Evolutionary conservation across 495 filamentous ascomycete species (phyloP), one percentile per base, ranked within the genome.

Genomic region (Neohortaea acidophila): DNA sequence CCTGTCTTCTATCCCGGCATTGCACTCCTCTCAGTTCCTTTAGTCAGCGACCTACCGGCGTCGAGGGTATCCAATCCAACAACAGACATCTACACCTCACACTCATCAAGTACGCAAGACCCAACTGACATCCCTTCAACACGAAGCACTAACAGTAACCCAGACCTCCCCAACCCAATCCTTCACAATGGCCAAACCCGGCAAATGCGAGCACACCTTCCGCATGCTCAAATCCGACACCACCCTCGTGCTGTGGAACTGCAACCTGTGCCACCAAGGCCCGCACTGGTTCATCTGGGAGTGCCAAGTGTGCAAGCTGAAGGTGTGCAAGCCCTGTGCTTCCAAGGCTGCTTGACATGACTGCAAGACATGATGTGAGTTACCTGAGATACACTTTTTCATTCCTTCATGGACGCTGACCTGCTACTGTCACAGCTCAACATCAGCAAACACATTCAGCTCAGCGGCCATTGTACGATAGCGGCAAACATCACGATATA

Each of bases 221-320:
- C 73, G 71, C 56, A 71, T 83, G 59, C 71, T 86, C 59, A 86
- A 86, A 60, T 74, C 72, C 6, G 75, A 84, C 55, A 77, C 66
- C 43, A 80, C 72, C 4, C 57, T 84, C 22, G 69, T 86, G 39
- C 67, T 79, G 47, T 86, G 81, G 81, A 73, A 67, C 34, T 86
- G 81, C 67, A 68, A 75, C 49, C 60, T 80, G 53, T 86, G 81
- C 57, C 75, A 79, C 51, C 73, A 69, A 4, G 81, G 81, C 3
- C 81, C 81, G 24, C 79, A 83, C 58, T 84, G 79, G 78, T 77
- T 69, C 59, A 84, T 86, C 55, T 82, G 72, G 54, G 77, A 84
- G 59, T 86, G 81, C 65, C 59, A 65, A 48, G 75, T 77, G 53
- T 86, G 80, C 68, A 77, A 79, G 56, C 59, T 83, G 34, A 81